Conservation (phyloP, 176 grass and related monocot species). For the Triticum monococcum region DNA sequence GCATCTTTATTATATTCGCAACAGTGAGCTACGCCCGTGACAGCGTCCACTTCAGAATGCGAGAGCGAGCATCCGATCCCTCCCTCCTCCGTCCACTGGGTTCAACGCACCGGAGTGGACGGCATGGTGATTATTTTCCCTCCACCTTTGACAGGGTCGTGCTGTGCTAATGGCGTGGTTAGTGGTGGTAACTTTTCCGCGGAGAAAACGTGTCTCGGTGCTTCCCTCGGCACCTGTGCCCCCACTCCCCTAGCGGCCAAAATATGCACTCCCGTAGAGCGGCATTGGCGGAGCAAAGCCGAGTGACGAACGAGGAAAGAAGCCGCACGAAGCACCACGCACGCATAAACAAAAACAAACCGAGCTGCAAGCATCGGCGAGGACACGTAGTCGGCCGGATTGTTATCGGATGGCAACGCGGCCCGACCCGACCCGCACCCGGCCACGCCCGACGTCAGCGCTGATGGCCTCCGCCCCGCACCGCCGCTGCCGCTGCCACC, state of each 20-base stretch:
- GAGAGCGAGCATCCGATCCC: constrained; percentile 38
- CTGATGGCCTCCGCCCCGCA: background rate
- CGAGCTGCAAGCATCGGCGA: too few relatives aligned
- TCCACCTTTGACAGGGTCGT: background rate
- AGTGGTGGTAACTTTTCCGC: constrained; percentile 34
- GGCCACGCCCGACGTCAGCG: background rate
- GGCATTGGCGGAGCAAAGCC: constrained; percentile 25
- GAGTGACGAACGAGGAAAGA: background rate
- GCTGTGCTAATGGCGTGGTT: constrained; percentile 13
- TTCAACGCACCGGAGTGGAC: background rate
- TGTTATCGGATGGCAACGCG: too few relatives aligned
- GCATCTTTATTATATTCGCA: constrained; percentile 20
- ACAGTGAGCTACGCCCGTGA: constrained; percentile 11
- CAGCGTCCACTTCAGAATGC: background rate
- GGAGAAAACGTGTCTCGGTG: constrained; percentile 35
- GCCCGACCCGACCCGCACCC: background rate
- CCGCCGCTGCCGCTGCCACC: background rate
- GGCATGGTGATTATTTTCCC: background rate
- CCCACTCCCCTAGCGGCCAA: background rate
- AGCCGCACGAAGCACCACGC: constrained; percentile 31
- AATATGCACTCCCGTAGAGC: background rate
- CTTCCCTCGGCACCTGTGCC: constrained; percentile 21
- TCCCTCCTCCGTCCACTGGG: background rate
- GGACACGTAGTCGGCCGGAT: background rate
- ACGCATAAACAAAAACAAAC: background rate